A percentile compares a stretch with the other conserved stretches of the same genome.
These are phyloP conservation scores for Urostyla sp. DNA, from an alignment of 73 alveolate genomes.

Conservation along the genomic window DNA sequence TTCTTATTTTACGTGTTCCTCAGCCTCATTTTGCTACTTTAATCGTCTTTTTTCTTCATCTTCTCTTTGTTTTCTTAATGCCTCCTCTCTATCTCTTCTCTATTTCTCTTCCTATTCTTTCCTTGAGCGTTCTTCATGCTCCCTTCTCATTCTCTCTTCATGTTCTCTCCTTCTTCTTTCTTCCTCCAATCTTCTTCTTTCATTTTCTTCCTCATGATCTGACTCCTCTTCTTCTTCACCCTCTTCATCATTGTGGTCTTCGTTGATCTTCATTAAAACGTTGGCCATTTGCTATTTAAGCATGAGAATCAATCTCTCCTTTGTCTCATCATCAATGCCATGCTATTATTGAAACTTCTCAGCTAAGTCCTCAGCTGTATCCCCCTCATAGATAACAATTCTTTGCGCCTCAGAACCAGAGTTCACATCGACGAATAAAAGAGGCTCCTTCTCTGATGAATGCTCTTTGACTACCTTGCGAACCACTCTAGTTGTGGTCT, in stretches of 20 bases:
- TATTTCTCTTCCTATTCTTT: too few relatives aligned
- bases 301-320: slow-evolving; percentile 69
- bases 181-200: too few relatives aligned
- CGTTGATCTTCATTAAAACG: slow-evolving; percentile 75
- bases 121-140: too few relatives aligned
- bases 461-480: background rate
- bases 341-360: slow-evolving; percentile 90
- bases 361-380: slow-evolving; percentile 92
- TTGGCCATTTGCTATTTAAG: slow-evolving; percentile 73
- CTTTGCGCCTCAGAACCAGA: slow-evolving; percentile 90
- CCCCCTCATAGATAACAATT: slow-evolving; percentile 96
- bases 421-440: slow-evolving; percentile 96
- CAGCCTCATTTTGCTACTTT: too few relatives aligned
- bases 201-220: background rate
- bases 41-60: too few relatives aligned
- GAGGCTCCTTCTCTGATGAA: slow-evolving; percentile 68
- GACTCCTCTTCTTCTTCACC: slow-evolving; percentile 9
- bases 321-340: slow-evolving; percentile 68
- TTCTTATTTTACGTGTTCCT: too few relatives aligned
- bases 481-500: background rate
- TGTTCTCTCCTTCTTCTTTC: too few relatives aligned
- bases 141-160: too few relatives aligned
- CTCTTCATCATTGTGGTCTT: slow-evolving; percentile 55
- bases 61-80: too few relatives aligned
- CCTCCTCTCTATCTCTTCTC: too few relatives aligned